These are phyloP conservation scores for Talaromyces liani DNA, from an alignment of 495 filamentous ascomycete species.

Conservation along the genomic window DNA sequence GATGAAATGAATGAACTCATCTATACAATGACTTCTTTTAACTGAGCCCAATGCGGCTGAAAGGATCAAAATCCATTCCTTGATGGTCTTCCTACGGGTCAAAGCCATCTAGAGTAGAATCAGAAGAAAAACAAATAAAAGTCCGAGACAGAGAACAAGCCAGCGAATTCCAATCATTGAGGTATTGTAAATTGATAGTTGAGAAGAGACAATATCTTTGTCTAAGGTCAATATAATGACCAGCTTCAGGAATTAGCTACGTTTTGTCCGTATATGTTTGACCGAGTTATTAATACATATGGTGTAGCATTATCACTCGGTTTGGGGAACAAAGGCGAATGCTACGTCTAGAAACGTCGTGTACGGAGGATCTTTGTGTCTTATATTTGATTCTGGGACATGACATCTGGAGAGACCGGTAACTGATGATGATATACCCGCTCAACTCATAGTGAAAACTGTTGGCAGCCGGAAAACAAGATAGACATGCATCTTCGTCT, in stretches of 20 bases:
- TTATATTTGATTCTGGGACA: background rate
- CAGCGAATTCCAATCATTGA: background rate
- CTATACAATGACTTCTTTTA: background rate
- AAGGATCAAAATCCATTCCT: background rate
- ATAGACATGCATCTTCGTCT: background rate
- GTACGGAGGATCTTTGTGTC: background rate
- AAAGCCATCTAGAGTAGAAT: background rate
- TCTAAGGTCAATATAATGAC: background rate
- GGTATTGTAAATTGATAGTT: too few relatives aligned
- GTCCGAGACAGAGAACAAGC: background rate
- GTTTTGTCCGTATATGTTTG: background rate
- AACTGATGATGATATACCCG: background rate
- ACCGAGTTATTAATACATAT: background rate
- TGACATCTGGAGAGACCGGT: too few relatives aligned
- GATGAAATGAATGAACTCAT: background rate
- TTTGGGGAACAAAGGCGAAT: background rate
- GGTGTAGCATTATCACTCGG: background rate
- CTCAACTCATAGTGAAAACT: background rate
- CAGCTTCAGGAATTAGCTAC: too few relatives aligned
- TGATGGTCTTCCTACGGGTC: background rate
- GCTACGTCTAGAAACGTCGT: background rate
- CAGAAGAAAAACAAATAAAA: background rate
- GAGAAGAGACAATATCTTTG: background rate
- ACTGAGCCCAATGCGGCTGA: background rate
- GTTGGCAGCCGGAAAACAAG: background rate